Evolutionary conservation across 306 rosid genomes (phyloP).

Genomic region (Boehmeria nivea): DNA sequence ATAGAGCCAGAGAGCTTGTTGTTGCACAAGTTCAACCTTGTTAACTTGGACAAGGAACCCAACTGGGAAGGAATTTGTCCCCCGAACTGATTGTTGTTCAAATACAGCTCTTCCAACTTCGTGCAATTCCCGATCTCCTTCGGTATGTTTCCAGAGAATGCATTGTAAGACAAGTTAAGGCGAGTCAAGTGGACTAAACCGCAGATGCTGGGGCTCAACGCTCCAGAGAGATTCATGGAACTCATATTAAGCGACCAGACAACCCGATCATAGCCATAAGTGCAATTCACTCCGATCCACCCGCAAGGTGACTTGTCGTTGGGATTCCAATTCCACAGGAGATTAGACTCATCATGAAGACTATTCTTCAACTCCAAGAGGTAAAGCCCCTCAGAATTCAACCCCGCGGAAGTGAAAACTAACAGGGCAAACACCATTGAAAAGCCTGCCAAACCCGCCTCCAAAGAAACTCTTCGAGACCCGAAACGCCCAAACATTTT

Average conservation of each 20-base stretch:
- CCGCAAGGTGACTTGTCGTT: slow-evolving; percentile 70
- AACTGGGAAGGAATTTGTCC: slow-evolving; percentile 64
- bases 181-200: slow-evolving; percentile 45
- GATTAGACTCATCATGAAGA: slow-evolving; percentile 35
- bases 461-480: slow-evolving; percentile 27
- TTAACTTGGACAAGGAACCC: slow-evolving; percentile 56
- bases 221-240: slow-evolving; percentile 64
- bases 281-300: slow-evolving; percentile 76
- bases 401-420: slow-evolving; percentile 47
- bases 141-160: slow-evolving; percentile 54
- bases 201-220: slow-evolving; percentile 47
- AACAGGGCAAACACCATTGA: slow-evolving; percentile 39
- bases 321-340: slow-evolving; percentile 54
- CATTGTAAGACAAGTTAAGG: slow-evolving; percentile 59
- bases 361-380: slow-evolving; percentile 63
- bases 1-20: slow-evolving; percentile 57
- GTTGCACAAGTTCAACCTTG: slow-evolving; percentile 65
- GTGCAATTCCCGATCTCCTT: slow-evolving; percentile 69
- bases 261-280: slow-evolving; percentile 32
- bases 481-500: slow-evolving; percentile 49
- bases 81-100: slow-evolving; percentile 64
- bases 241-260: slow-evolving; percentile 55
- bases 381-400: slow-evolving; percentile 65
- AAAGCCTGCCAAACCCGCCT: slow-evolving; percentile 37
- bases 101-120: slow-evolving; percentile 39